These are phyloP conservation scores for Penicillium fimorum DNA, from an alignment of 495 filamentous ascomycete species.

Conservation along the genomic window DNA sequence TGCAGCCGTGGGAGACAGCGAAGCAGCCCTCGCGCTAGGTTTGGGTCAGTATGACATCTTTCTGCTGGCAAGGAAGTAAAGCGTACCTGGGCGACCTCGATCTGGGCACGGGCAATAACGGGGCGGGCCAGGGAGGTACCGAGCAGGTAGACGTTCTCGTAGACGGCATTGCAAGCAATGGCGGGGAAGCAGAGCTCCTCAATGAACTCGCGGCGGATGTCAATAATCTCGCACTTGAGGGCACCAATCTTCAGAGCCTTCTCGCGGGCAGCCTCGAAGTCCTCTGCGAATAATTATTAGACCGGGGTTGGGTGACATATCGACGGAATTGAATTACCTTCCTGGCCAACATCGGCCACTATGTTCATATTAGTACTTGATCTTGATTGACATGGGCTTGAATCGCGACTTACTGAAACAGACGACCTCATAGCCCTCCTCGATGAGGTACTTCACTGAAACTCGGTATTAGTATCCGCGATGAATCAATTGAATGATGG, in stretches of 20 bases:
- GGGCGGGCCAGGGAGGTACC: constrained; percentile 83
- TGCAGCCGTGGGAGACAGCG: constrained; percentile 76
- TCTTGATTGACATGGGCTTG: background rate
- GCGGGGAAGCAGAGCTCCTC: constrained; percentile 86
- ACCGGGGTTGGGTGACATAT: background rate
- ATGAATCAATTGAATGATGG: background rate
- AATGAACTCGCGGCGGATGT: constrained; percentile 72
- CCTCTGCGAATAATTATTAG: constrained; percentile 39
- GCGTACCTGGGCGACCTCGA: constrained; percentile 56
- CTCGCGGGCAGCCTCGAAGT: constrained; percentile 63
- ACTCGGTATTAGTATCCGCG: constrained; percentile 18
- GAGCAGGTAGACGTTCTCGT: constrained; percentile 78
- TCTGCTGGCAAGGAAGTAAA: background rate
- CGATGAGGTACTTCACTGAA: constrained; percentile 61
- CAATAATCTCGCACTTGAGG: constrained; percentile 43
- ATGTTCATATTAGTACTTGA: constrained; percentile 15
- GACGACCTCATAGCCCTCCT: constrained; percentile 67
- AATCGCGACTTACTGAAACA: constrained; percentile 53
- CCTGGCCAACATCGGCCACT: constrained; percentile 65
- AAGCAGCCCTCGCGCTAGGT: constrained; percentile 39
- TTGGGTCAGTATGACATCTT: background rate
- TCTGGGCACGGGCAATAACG: constrained; percentile 82
- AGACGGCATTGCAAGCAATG: constrained; percentile 79
- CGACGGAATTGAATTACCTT: constrained; percentile 33
- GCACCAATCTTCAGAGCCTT: constrained; percentile 56